Evolutionary conservation across 345 rosid genomes (phyloP).

Genomic region (Tarenaya hassleriana): DNA sequence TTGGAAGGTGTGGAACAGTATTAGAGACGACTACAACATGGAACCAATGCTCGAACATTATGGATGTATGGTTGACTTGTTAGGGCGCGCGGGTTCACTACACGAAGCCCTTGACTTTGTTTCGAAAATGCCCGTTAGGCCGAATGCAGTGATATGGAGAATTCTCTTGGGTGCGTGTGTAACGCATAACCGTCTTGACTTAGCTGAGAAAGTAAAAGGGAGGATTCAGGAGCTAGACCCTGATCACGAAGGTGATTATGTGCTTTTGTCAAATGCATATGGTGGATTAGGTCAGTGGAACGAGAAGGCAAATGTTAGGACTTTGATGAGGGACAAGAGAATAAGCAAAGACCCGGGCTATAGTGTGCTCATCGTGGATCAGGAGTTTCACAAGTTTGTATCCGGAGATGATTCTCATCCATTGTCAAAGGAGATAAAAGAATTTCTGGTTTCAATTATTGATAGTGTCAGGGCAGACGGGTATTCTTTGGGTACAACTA

Average conservation of each 20-base stretch:
- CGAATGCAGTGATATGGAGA: slow-evolving; percentile 47
- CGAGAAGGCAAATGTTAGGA: slow-evolving; percentile 35
- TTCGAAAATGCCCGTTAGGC: slow-evolving; percentile 33
- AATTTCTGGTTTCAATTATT: slow-evolving; percentile 22
- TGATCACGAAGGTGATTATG: slow-evolving; percentile 49
- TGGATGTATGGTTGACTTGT: slow-evolving; percentile 53
- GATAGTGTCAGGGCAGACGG: slow-evolving; percentile 32
- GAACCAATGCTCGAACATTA: slow-evolving; percentile 35
- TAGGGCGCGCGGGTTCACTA: slow-evolving; percentile 42
- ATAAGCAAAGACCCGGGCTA: slow-evolving; percentile 36
- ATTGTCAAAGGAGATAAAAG: slow-evolving; percentile 24
- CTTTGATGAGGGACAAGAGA: slow-evolving; percentile 37
- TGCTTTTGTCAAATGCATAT: slow-evolving; percentile 50
- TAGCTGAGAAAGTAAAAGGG: slow-evolving; percentile 37
- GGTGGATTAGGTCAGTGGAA: slow-evolving; percentile 34
- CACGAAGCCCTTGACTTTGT: slow-evolving; percentile 38
- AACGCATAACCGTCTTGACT: slow-evolving; percentile 30
- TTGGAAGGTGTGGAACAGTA: slow-evolving; percentile 37
- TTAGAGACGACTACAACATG: slow-evolving; percentile 28
- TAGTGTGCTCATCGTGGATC: slow-evolving; percentile 33
- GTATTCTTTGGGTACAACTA: slow-evolving; percentile 26
- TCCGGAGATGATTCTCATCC: slow-evolving; percentile 43
- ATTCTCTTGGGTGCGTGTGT: slow-evolving; percentile 52
- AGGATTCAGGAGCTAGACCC: slow-evolving; percentile 38
- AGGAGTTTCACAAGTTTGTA: slow-evolving; percentile 36